These are phyloP conservation scores for Neonectria magnoliae DNA, from an alignment of 2,329 filamentous ascomycete genomes.

Conservation along the genomic window DNA sequence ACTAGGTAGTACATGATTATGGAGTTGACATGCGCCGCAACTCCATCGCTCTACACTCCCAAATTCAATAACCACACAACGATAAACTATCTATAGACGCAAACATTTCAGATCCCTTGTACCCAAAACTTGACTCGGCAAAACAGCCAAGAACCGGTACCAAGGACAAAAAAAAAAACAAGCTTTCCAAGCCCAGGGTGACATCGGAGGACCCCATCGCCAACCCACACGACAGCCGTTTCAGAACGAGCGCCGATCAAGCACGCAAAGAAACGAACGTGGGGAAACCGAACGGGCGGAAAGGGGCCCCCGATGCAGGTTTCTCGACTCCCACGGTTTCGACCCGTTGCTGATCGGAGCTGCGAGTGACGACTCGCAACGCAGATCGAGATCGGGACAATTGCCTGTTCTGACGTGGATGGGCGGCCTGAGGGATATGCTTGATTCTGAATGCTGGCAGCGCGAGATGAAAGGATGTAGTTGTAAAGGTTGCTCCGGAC, in stretches of 20 bases:
- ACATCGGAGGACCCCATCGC: not conserved
- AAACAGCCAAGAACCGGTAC: not conserved
- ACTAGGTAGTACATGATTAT: not conserved
- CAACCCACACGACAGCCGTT: not conserved
- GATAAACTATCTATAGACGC: not conserved
- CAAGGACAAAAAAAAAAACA: not conserved
- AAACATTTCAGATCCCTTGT: not conserved
- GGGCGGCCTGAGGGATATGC: not conserved
- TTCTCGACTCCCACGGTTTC: not conserved
- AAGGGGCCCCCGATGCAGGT: not conserved
- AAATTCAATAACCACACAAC: not conserved
- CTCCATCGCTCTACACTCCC: not conserved
- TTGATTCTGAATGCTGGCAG: not conserved
- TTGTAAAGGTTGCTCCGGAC: not conserved
- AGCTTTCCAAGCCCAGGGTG: not conserved
- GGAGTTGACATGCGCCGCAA: not conserved
- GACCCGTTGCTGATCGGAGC: too few species aligned
- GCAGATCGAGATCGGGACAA: not conserved
- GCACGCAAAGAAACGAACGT: not conserved
- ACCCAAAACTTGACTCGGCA: too few species aligned
- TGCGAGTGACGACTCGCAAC: not conserved
- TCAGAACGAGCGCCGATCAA: slow-evolving; percentile 3
- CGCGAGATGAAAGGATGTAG: not conserved
- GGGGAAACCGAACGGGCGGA: not conserved
- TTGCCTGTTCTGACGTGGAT: not conserved